These are phyloP conservation scores for Nicotiana noctiflora DNA, from an alignment of 257 asterid species.

Conservation along the genomic window DNA sequence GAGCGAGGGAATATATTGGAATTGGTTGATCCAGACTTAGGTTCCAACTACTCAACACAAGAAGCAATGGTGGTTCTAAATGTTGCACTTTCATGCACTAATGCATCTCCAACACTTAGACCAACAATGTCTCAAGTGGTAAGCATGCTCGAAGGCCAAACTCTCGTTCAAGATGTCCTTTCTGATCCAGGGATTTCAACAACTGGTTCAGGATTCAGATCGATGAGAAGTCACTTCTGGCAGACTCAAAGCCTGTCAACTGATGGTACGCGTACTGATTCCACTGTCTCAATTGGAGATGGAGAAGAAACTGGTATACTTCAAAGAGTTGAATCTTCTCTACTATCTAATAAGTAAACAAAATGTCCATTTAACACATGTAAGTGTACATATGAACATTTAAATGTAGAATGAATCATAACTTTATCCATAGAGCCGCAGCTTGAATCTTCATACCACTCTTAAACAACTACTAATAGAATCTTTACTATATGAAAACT, in stretches of 20 bases:
- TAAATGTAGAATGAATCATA: neutral
- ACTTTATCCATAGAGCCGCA: neutral
- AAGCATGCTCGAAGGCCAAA: conserved; percentile 90
- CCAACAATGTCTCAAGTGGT: conserved; percentile 88
- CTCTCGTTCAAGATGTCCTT: conserved; percentile 62
- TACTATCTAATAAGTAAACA: neutral
- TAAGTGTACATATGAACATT: neutral
- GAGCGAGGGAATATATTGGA: conserved; percentile 66
- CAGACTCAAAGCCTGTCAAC: conserved; percentile 62
- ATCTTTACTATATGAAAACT: too few relatives aligned
- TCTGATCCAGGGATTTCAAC: conserved; percentile 73
- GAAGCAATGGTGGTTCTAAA: conserved; percentile 63
- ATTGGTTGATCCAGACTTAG: conserved; percentile 70
- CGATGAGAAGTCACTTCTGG: conserved; percentile 84
- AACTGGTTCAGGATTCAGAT: conserved; percentile 42
- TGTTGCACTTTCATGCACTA: conserved; percentile 78
- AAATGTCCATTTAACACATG: neutral
- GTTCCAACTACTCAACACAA: conserved; percentile 50
- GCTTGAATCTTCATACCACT: neutral
- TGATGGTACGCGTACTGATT: conserved; percentile 33
- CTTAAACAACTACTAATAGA: neutral
- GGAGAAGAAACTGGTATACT: conserved; percentile 26
- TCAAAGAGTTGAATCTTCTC: conserved; percentile 18
- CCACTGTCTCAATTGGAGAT: conserved; percentile 38
- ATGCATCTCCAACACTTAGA: conserved; percentile 76